Evolutionary conservation across 2,329 filamentous ascomycete genomes (phyloP), one percentile per base, ranked within the genome.

Genomic region (Neophaeococcomyces mojaviensis): DNA sequence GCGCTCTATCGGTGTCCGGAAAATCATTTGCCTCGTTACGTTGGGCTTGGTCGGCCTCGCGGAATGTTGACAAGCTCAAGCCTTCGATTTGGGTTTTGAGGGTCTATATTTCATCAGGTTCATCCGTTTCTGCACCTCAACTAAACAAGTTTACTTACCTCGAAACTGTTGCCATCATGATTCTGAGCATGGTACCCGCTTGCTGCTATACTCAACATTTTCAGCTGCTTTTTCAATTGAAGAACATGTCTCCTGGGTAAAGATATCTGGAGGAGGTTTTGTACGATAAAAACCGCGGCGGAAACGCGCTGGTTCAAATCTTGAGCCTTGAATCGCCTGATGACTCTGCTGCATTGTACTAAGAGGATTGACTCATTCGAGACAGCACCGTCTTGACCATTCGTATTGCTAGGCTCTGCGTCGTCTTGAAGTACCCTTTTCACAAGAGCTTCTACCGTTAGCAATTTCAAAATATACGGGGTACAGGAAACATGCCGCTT

Each of bases 1-100:
- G 50, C 19, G 61, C 53, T 42, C 61, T 55, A 39, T 56, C 50
- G 41, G 53, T 53, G 24, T 54, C 50, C 34, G 44, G 47, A 38
- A 53, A 54, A 12, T 35, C 24, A 7, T 47, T 33, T 6, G 45
- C 42, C n/a, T 37, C 32, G 3, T 37, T n/a, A 15, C 3, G 18
- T 13, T 31, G 28, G 3, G 2, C 7, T 12, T n/a, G 7, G 39
- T 18, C n/a, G 13, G 16, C 16, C 12, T 22, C 9, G 12, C 15
- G 30, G 7, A 12, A 9, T 7, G 19, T 18, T 13, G 20, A 31
- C 32, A 35, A 31, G 22, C 49, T 48, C 26, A 40, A 33, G 19
- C 44, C 38, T 15, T 46, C 28, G 5, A 30, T 24, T 22, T n/a
- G 39, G 8, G 38, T 28, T 22, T 35, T 44, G 10, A 36, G 8